Evolutionary conservation across 2,329 filamentous ascomycete species (phyloP), one percentile per base, ranked within the genome.

Genomic region (Thermothelomyces thermophilus): DNA sequence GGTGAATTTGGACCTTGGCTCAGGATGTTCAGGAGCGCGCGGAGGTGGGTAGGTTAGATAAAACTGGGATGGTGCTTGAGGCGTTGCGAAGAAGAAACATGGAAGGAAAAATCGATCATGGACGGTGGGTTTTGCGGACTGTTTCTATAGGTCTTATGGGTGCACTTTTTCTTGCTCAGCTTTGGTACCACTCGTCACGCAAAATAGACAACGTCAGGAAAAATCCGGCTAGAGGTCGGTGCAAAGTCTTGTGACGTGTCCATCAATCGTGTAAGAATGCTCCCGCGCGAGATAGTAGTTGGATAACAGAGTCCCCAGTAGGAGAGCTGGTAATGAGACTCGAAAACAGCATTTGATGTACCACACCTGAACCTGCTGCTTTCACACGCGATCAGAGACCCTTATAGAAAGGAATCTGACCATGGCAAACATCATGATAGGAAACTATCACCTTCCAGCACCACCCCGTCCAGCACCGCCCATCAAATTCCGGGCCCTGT

Each of bases 1-100:
- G 87, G 86, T 24, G 84, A 90, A 58, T 85, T 84, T 64, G 87
- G 88, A 1, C 89, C 90, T 17, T 95, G 90, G 90, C 75, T 85
- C 56, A 77, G 87, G 63, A 76, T 95, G 71, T 95, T 95, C 72
- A 83, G 82, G 72, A 95, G 87, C 64, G 90, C 87, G 5, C 84
- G 90, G 66, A 79, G 83, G 66, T 95, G 90, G 90, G 86, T 94
- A 61, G 87, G 87, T 47, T 80, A 68, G 54, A 41, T 35, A 26
- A 9, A 22, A 16, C 9, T 3, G 13, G 50, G n/a, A 6, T 19
- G 28, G 11, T 30, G 14, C 42, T n/a, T n/a, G 16, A 35, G 33
- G 33, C 33, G 33, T 35, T 35, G 16, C 30, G 14, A 31, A 35
- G 14, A 35, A 5, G 13, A 35, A 6, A 35, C 14, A 35, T 35